Percentiles rank a stretch among this genome's conserved stretches.
These are phyloP conservation scores for Colletotrichum zoysiae DNA, from an alignment of 2,329 filamentous ascomycete species.

Conservation along the genomic window DNA sequence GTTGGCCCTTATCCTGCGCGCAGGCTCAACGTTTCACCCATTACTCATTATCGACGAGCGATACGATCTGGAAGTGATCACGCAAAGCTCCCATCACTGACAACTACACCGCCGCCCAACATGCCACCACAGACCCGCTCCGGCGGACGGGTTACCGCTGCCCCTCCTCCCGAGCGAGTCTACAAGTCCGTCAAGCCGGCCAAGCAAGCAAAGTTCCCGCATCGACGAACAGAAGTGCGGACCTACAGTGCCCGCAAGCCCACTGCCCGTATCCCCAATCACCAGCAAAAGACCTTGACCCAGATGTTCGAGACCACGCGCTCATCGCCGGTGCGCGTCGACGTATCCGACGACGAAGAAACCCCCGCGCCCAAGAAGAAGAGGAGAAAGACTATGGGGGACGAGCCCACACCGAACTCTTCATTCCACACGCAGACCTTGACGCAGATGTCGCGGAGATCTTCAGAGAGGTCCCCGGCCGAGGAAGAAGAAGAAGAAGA, in stretches of 20 bases:
- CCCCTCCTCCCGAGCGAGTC: constrained; percentile 50
- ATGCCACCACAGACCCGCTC: constrained; percentile 57
- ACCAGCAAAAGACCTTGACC: constrained; percentile 57
- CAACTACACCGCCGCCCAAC: neutral
- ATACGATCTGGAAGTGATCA: constrained; percentile 8
- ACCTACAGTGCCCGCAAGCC: constrained; percentile 49
- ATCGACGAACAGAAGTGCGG: constrained; percentile 50
- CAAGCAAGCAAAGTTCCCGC: constrained; percentile 56
- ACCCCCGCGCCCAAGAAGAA: constrained; percentile 27
- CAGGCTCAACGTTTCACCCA: neutral
- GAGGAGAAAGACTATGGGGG: constrained; percentile 50
- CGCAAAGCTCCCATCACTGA: neutral
- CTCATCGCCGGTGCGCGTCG: constrained; percentile 41
- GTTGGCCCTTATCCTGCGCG: constrained; percentile 2
- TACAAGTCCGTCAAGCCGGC: constrained; percentile 54
- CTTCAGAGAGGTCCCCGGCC: constrained; percentile 53
- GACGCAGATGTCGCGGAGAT: constrained; percentile 57
- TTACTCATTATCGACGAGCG: neutral
- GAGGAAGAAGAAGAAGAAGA: constrained; percentile 35
- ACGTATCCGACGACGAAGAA: constrained; percentile 47
- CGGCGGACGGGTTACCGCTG: constrained; percentile 48
- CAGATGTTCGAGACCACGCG: constrained; percentile 56
- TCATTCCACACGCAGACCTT: constrained; percentile 58
- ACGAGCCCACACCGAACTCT: constrained; percentile 46
- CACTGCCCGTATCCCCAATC: constrained; percentile 30